These are phyloP conservation scores for Papilionanthe hybrid DNA, from an alignment of 116 monocot species.

Conservation along the genomic window DNA sequence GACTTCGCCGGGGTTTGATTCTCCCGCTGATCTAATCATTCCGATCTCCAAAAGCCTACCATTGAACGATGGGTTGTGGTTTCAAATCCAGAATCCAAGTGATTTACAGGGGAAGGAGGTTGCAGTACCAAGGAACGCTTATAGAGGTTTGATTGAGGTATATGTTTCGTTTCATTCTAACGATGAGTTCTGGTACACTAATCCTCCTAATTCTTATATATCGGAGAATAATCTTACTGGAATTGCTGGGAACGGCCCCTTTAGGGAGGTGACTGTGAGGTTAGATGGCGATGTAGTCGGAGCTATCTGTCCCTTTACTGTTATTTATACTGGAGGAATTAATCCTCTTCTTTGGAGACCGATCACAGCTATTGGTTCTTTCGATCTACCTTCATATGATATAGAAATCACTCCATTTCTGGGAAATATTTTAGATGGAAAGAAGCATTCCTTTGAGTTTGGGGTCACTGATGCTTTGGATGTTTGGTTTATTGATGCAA, in stretches of 20 bases:
- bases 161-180: slow-evolving; percentile 36
- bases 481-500: slow-evolving; percentile 45
- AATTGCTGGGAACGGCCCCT: slow-evolving; percentile 32
- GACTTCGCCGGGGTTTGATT: neutral
- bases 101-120: slow-evolving; percentile 20
- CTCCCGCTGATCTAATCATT: slow-evolving; percentile 33
- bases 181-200: slow-evolving; percentile 51
- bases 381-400: slow-evolving; percentile 39
- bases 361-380: slow-evolving; percentile 42
- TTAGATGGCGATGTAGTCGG: slow-evolving; percentile 33
- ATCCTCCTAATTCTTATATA: slow-evolving; percentile 38
- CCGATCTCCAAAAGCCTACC: slow-evolving; percentile 33
- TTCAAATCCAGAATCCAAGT: slow-evolving; percentile 18
- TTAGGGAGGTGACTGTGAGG: slow-evolving; percentile 36
- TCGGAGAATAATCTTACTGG: slow-evolving; percentile 25
- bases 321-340: slow-evolving; percentile 43
- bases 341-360: slow-evolving; percentile 52
- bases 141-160: slow-evolving; percentile 25
- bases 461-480: slow-evolving; percentile 36
- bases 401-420: slow-evolving; percentile 43
- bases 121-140: slow-evolving; percentile 29
- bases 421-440: slow-evolving; percentile 35
- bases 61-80: slow-evolving; percentile 39
- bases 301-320: slow-evolving; percentile 42
- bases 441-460: slow-evolving; percentile 34